These are phyloP conservation scores for Fraxinus greggii DNA, from an alignment of 305 asterid genomes.

Conservation along the genomic window DNA sequence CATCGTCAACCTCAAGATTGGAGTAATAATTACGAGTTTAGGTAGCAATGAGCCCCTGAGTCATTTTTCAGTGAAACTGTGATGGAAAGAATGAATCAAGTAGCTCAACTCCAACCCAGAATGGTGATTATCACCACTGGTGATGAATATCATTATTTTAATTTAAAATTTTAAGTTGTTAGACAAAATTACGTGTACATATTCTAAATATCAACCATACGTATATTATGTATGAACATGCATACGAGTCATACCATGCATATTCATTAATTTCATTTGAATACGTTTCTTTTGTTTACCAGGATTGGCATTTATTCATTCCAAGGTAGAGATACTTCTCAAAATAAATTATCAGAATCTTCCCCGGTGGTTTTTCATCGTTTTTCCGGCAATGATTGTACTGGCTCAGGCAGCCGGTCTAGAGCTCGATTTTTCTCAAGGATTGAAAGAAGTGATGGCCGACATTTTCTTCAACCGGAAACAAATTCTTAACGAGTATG, in stretches of 20 bases:
- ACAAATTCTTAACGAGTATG: slow-evolving; percentile 37
- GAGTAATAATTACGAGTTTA: background rate
- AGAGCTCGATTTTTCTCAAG: slow-evolving; percentile 22
- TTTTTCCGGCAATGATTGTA: slow-evolving; percentile 54
- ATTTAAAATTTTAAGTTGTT: background rate
- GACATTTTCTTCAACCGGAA: slow-evolving; percentile 32
- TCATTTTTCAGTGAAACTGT: background rate
- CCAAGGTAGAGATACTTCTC: slow-evolving; percentile 33
- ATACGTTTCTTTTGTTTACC: background rate
- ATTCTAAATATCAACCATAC: background rate
- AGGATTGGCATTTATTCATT: slow-evolving; percentile 44
- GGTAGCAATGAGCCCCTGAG: background rate
- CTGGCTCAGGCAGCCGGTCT: slow-evolving; percentile 37
- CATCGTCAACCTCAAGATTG: background rate
- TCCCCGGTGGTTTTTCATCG: slow-evolving; percentile 53
- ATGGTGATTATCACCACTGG: background rate
- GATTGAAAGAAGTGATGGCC: slow-evolving; percentile 4
- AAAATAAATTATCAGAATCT: slow-evolving; percentile 23
- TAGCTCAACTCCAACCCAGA: background rate
- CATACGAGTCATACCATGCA: background rate
- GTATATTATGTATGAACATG: background rate
- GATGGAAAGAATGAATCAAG: background rate
- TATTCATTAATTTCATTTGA: background rate
- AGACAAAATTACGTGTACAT: background rate
- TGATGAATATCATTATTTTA: too few species aligned